Base-by-base conservation (phyloP, 257 asterid species). In the Sherardia arvensis region DNA sequence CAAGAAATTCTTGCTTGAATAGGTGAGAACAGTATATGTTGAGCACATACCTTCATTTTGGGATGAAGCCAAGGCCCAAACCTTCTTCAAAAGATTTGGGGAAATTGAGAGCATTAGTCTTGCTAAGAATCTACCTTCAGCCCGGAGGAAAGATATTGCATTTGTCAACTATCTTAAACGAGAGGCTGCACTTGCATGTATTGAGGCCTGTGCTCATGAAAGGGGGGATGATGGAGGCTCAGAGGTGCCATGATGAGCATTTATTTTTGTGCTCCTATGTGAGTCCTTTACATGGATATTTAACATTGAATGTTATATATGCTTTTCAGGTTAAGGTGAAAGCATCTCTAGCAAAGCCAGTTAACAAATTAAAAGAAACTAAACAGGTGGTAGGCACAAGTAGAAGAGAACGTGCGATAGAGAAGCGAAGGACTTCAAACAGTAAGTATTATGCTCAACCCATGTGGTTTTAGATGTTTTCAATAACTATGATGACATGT, bases 81-180 rank as follows among this genome's bases (percentile, higher is more conserved):
- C 69, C 58, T 76, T 78, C 68, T 87, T 87, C 71, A 72, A 69
- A 75, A 83, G 82, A 68, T 87, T 81, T 76, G 95, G 95, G 66
- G 85, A 87, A 68, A 78, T 87, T 78, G 88, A 85, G 77, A 79
- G 67, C 65, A 74, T 81, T 71, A 78, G 58, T 66, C 85, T 85
- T 63, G 80, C 94, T 36, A 85, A 72, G 74, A 78, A 81, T 68
- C 84, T 83, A 70, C 71, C 68, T 61, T 77, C 85, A 38, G 70
- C 88, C 26, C 73, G 76, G 73, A 87, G 95, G 72, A 80, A 83
- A 68, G 94, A 87, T 80, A 78, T 75, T 77, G 88, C 91, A 64
- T 85, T 83, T 66, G 74, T 87, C 66, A 81, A 80, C 63, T 87
- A 80, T 71, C 49, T 68, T 71, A 81, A 64, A 63, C 84, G 83